Evolutionary conservation across 257 asterid genomes (phyloP).

Genomic region (Solanum bulbocastanum): DNA sequence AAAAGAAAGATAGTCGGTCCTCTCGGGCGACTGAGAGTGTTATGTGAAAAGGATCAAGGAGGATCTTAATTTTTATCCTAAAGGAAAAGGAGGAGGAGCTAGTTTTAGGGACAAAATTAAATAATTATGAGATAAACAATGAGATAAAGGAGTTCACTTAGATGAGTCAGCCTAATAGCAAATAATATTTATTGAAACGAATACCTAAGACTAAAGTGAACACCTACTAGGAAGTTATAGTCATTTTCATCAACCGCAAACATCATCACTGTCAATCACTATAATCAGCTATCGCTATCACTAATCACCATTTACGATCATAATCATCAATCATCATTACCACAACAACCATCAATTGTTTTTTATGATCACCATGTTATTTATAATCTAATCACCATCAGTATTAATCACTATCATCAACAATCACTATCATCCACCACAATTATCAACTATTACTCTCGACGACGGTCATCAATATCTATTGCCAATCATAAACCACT

Average conservation of each 20-base stretch:
- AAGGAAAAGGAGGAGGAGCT: neutral
- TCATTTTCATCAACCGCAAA: neutral
- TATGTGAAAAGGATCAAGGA: too few species aligned
- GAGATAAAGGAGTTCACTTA: neutral
- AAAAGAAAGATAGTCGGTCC: too few species aligned
- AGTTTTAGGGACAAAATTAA: fast-evolving
- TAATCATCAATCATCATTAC: neutral
- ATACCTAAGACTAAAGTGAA: neutral
- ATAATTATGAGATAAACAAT: neutral
- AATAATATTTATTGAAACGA: neutral
- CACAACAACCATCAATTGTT: neutral
- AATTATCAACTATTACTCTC: neutral
- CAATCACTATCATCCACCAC: neutral
- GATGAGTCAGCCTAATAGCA: neutral
- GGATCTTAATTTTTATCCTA: too few species aligned
- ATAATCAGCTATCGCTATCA: too few species aligned
- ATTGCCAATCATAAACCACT: neutral
- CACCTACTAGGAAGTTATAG: neutral
- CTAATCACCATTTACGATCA: neutral
- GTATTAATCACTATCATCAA: too few species aligned
- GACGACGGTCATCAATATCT: neutral
- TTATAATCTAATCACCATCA: neutral
- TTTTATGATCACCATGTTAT: neutral
- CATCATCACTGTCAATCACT: neutral
- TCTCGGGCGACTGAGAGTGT: fast-evolving